Evolutionary conservation across 768 basidiomycete genomes (phyloP), one percentile per base, ranked within the genome.

Genomic region (Pholiota molesta): DNA sequence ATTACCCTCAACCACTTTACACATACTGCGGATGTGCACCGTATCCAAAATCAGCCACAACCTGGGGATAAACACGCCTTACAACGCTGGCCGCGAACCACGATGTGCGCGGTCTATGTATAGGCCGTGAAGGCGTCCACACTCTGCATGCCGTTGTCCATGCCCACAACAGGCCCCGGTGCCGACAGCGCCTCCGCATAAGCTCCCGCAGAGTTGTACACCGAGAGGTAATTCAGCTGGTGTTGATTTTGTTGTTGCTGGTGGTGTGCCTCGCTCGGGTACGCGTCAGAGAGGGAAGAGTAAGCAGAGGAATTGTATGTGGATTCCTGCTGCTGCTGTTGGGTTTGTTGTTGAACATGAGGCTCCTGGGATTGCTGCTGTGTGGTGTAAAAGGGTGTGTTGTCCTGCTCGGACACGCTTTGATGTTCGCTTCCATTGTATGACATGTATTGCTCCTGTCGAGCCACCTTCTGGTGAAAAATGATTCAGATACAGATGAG

Each of bases 111-210:
- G 53, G 52, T 57, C 65, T 59, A 68, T 58, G 67, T 65, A 58
- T 68, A 68, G 14, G 62, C 60, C 31, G 57, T 53, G 51, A 65
- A 68, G 29, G 67, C 62, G 57, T 66, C 65, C 44, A 62, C 62
- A 57, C 59, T 65, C 40, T 65, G 67, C 58, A 68, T 65, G 65
- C 64, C 64, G 62, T 68, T 68, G 57, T 66, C 63, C 61, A 68
- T 62, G 39, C 56, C 61, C 49, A 60, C 57, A 10, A 40, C 58
- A 44, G 42, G 5, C 42, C 35, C 62, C 35, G 59, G 26, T 28
- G 51, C 58, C 31, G 65, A 40, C 52, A 66, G 55, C 51, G 55
- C 42, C 53, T 64, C 67, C 54, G 51, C 65, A 53, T 64, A 65
- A 49, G 44, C 45, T 19, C 61, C 63, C 21, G 61, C 19, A 33